phyloP scores from a whole-genome alignment of 2,329 filamentous ascomycete species.

The Escovopsis sp. region DNA sequence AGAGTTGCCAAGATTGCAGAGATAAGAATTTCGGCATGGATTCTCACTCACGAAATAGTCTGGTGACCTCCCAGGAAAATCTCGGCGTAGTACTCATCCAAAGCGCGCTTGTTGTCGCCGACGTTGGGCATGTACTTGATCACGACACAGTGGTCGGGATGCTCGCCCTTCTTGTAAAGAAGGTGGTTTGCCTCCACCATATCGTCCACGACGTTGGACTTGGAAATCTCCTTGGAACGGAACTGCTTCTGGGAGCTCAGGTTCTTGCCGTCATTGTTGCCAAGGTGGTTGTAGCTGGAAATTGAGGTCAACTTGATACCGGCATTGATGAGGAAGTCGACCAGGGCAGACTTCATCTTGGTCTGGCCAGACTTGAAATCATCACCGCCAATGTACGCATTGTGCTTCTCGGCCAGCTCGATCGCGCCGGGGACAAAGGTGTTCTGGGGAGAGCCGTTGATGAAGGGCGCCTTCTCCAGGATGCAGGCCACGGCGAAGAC shows the following conservation, averaged over 20 bases:
- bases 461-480: conserved; percentile 80
- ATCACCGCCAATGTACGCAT: conserved; percentile 87
- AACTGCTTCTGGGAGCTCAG: conserved; percentile 95
- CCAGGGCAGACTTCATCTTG: conserved; percentile 99
- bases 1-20: neutral
- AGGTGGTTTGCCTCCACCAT: conserved; percentile 95
- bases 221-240: conserved; percentile 98
- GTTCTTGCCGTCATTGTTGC: conserved; percentile 99
- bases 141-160: conserved; percentile 95
- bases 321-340: conserved; percentile 96
- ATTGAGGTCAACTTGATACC: conserved; percentile 98
- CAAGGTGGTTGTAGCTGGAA: conserved; percentile 97
- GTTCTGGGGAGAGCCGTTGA: conserved; percentile 98
- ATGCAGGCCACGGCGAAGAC: conserved; percentile 93
- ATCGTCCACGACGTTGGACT: conserved; percentile 98
- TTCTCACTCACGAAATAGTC: conserved; percentile 59
- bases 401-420: conserved; percentile 72
- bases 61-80: conserved; percentile 98
- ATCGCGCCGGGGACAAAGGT: conserved; percentile 93
- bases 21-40: neutral
- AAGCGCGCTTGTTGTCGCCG: conserved; percentile 94
- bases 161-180: conserved; percentile 81
- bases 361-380: conserved; percentile 99
- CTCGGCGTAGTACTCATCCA: conserved; percentile 98
- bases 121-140: conserved; percentile 99